phyloP scores from a whole-genome alignment of 2,329 filamentous ascomycete species.

The Nothopassalora personata region DNA sequence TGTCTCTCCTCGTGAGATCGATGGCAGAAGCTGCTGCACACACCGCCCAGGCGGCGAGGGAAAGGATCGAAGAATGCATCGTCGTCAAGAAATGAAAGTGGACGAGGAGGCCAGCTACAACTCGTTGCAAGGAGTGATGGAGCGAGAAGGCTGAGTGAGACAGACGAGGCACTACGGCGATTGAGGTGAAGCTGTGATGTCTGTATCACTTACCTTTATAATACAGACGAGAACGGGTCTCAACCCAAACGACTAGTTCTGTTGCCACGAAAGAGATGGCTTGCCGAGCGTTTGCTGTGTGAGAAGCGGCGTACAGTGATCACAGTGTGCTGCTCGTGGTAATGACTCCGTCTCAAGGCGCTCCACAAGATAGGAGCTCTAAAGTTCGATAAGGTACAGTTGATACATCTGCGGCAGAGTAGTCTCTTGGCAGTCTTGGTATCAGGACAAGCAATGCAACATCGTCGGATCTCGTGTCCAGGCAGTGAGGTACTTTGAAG shows the following conservation, averaged over 20 bases:
- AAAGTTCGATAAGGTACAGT: background rate
- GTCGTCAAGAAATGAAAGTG: background rate
- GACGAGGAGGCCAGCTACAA: background rate
- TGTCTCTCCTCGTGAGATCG: constrained; percentile 21
- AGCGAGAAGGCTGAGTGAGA: background rate
- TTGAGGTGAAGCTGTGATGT: background rate
- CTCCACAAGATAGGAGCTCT: background rate
- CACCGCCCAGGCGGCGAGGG: constrained; percentile 9
- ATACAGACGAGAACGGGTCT: background rate
- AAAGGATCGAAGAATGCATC: constrained; percentile 11
- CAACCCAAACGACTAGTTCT: too few species aligned
- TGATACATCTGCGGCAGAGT: background rate
- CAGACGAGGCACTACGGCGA: background rate
- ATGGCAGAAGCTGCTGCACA: constrained; percentile 13
- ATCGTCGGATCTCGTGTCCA: background rate
- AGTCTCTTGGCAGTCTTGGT: background rate
- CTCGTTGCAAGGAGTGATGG: background rate
- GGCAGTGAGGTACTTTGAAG: too few species aligned
- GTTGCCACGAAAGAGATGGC: too few species aligned
- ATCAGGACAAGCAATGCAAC: background rate
- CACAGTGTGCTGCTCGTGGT: background rate
- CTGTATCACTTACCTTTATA: background rate
- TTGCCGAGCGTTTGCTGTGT: too few species aligned
- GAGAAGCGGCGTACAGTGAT: too few species aligned
- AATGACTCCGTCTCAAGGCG: background rate